phyloP scores from a whole-genome alignment of 139 green algal species.

The Tetraselmis striata region DNA sequence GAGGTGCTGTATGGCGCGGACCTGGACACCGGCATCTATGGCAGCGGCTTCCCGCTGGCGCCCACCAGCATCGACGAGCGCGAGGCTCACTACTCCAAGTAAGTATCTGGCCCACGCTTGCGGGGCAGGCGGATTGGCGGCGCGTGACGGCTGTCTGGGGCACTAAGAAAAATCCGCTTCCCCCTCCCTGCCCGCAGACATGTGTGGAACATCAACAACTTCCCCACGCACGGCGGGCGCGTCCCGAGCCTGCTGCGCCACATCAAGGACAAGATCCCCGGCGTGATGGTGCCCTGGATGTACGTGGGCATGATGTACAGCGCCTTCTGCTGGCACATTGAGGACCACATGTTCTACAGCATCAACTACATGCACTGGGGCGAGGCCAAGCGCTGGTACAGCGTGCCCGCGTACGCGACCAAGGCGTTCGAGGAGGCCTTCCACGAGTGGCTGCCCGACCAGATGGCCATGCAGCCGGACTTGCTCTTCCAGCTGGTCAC shows the following conservation, averaged over 20 bases:
- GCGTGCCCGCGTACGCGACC: slow-evolving; percentile 57
- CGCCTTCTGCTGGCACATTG: slow-evolving; percentile 77
- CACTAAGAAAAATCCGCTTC: too few relatives aligned
- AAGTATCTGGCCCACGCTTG: too few relatives aligned
- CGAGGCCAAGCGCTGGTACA: slow-evolving; percentile 63
- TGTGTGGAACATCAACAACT: slow-evolving; percentile 76
- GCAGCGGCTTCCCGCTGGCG: slow-evolving; percentile 57
- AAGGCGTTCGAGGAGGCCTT: slow-evolving; percentile 66
- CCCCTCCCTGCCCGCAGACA: background rate
- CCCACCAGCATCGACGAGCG: slow-evolving; percentile 10
- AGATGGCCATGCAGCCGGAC: slow-evolving; percentile 62
- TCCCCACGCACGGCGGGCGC: slow-evolving; percentile 38
- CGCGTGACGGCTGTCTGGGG: too few relatives aligned
- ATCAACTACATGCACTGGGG: slow-evolving; percentile 87
- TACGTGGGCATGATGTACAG: slow-evolving; percentile 74
- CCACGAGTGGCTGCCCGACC: slow-evolving; percentile 56
- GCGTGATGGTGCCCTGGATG: slow-evolving; percentile 76
- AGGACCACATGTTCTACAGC: slow-evolving; percentile 88
- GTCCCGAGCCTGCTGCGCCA: slow-evolving; percentile 54
- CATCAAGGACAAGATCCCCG: slow-evolving; percentile 57
- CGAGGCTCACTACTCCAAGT: slow-evolving; percentile 26
- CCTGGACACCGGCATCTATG: slow-evolving; percentile 58
- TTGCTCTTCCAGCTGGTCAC: slow-evolving; percentile 74
- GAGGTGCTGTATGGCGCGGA: slow-evolving; percentile 71
- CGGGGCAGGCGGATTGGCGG: too few relatives aligned